Conservation (phyloP, 1,139 yeast genomes). For the Kurtzmaniella quercitrusa region DNA sequence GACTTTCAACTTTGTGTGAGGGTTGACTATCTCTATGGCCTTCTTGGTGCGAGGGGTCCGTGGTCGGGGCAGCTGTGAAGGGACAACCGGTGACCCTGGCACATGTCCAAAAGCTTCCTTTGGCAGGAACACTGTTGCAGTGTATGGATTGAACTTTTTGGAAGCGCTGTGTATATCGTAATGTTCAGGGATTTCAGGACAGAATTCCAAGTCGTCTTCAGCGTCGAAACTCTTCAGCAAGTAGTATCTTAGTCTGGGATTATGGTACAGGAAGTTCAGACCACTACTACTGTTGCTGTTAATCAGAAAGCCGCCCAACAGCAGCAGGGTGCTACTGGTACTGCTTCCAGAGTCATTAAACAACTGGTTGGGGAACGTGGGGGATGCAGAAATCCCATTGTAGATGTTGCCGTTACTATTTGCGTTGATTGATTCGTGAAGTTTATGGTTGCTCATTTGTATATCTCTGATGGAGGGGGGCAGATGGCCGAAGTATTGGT, state of each 20-base stretch:
- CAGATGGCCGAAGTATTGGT: constrained; percentile 7
- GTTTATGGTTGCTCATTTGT: constrained; percentile 2
- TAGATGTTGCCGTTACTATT: constrained; percentile 1
- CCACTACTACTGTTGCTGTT: constrained; percentile 1
- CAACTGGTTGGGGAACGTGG: constrained; percentile 4
- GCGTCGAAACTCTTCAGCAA: constrained; percentile 58
- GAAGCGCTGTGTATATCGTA: constrained; percentile 20
- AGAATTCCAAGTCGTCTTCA: constrained; percentile 65
- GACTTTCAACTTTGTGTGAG: constrained; percentile 68
- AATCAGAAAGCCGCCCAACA: constrained; percentile 1
- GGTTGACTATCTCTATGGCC: constrained; percentile 73
- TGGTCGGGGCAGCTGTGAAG: constrained; percentile 32
- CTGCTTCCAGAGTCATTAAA: constrained; percentile 1
- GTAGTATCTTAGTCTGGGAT: constrained; percentile 43
- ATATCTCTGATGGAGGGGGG: constrained; percentile 5
- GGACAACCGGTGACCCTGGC: constrained; percentile 11
- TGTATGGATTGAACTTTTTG: constrained; percentile 55
- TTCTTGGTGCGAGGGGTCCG: constrained; percentile 58
- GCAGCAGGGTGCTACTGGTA: constrained; percentile 2
- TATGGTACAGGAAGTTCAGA: constrained; percentile 33
- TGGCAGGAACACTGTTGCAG: constrained; percentile 55
- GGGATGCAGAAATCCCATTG: constrained; percentile 5
- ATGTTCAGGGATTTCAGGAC: constrained; percentile 50
- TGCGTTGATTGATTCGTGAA: not conserved
- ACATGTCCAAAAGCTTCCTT: constrained; percentile 6